These are phyloP conservation scores for Colletotrichum magnum DNA, from an alignment of 2,329 filamentous ascomycete species.

Conservation along the genomic window DNA sequence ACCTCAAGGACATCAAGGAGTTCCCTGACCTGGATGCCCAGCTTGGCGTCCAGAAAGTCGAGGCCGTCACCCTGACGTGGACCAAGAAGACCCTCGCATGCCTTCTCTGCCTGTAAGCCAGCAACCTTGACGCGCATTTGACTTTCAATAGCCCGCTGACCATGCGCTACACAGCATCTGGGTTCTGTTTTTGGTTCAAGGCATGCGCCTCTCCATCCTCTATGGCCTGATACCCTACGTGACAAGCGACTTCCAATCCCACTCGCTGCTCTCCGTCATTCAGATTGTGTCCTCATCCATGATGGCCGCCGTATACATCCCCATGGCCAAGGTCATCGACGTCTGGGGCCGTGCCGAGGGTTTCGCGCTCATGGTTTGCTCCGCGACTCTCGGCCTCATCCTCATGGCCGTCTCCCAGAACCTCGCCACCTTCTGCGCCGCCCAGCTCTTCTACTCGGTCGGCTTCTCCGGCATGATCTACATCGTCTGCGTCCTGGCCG, in stretches of 20 bases:
- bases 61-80: conserved; percentile 46
- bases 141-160: not conserved
- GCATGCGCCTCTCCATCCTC: conserved; percentile 60
- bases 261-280: conserved; percentile 68
- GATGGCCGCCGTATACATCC: conserved; percentile 72
- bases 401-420: conserved; percentile 72
- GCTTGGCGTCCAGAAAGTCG: conserved; percentile 43
- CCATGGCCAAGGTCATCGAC: conserved; percentile 74
- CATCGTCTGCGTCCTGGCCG: conserved; percentile 74
- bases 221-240: conserved; percentile 60
- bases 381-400: conserved; percentile 65
- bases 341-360: conserved; percentile 75
- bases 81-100: conserved; percentile 35
- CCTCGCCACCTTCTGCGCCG: conserved; percentile 63
- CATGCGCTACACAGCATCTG: conserved; percentile 22
- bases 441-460: conserved; percentile 72
- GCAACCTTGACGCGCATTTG: too few species aligned
- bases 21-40: conserved; percentile 39
- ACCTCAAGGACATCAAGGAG: conserved; percentile 24
- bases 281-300: conserved; percentile 68
- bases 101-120: not conserved
- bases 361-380: conserved; percentile 66
- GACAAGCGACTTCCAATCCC: conserved; percentile 64
- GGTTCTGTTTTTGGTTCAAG: conserved; percentile 65
- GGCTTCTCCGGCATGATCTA: conserved; percentile 73